Evolutionary conservation across 2,329 filamentous ascomycete genomes (phyloP), one percentile per base, ranked within the genome.

Genomic region (Fusarium praegraminearum): DNA sequence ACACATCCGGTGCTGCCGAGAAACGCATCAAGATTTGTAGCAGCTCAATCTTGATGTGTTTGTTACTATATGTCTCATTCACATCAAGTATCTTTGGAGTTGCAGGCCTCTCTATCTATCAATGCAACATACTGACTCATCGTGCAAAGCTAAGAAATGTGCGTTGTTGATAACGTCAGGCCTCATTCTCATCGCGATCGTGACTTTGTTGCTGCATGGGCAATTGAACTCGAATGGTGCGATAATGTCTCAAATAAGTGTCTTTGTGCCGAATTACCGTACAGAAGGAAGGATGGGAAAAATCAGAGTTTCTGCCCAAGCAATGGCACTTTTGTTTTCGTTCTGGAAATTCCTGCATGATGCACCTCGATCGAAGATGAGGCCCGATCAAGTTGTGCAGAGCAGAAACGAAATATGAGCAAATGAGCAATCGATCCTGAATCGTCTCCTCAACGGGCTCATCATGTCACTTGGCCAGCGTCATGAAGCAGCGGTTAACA

Each of bases 401-500:
- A 41, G 49, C 12, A 51, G 35, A 28, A n/a, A 15, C 38, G 18
- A 28, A 30, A 12, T 13, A 4, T 20, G 26, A 30, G 16, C 18
- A n/a, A 45, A 30, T n/a, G 26, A 45, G 44, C 26, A 30, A 46
- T n/a, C 44, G n/a, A 46, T 46, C 26, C 28, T 51, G 18, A 52
- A 50, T 50, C 62, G 49, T 36, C 32, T 47, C 41, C 40, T 28
- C 32, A 46, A 62, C 35, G 18, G 49, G 41, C 53, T 62, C 52
- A 57, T 56, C 45, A 35, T 47, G 36, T 28, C 18, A 24, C 66
- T 69, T 70, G 67, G 66, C 67, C 49, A 52, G 61, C 67, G 67
- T 69, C 67, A 69, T 67, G 53, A 70, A 69, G 67, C 53, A 70
- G 67, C 67, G 67, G 67, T 33, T 69, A 69, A 69, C 20, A 67